Evolutionary conservation across 2,329 filamentous ascomycete species (phyloP).

Genomic region (Neophaeococcomyces mojaviensis): DNA sequence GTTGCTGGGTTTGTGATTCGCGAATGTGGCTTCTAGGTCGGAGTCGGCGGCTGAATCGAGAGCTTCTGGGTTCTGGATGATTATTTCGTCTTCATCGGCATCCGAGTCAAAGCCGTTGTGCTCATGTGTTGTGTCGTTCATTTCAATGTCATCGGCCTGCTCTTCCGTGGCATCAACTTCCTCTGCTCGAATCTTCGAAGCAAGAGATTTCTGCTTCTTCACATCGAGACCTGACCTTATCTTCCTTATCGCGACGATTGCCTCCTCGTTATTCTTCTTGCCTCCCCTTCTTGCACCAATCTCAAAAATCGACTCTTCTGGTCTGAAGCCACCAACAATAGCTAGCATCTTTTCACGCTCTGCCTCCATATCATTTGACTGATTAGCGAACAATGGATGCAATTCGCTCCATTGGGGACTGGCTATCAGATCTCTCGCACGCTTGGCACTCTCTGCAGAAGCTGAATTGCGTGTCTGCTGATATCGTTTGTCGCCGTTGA

Average conservation of each 20-base stretch:
- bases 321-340: slow-evolving; percentile 78
- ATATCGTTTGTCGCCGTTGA: slow-evolving; percentile 89
- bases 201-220: slow-evolving; percentile 34
- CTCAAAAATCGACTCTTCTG: slow-evolving; percentile 94
- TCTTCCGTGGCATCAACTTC: slow-evolving; percentile 29
- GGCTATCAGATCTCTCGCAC: slow-evolving; percentile 68
- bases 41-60: slow-evolving; percentile 43
- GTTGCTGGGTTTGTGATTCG: slow-evolving; percentile 35
- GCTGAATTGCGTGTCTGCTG: slow-evolving; percentile 83
- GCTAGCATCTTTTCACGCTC: slow-evolving; percentile 81
- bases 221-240: slow-evolving; percentile 36
- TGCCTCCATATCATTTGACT: slow-evolving; percentile 57
- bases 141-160: slow-evolving; percentile 29
- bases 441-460: slow-evolving; percentile 80
- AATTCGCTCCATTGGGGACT: slow-evolving; percentile 65
- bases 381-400: slow-evolving; percentile 71
- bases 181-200: slow-evolving; percentile 29
- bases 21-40: slow-evolving; percentile 64
- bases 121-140: slow-evolving; percentile 23
- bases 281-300: slow-evolving; percentile 70
- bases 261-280: slow-evolving; percentile 61
- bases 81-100: slow-evolving; percentile 32
- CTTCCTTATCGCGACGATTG: slow-evolving; percentile 45
- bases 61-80: slow-evolving; percentile 1
- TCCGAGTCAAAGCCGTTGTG: too few species aligned